Conservation (phyloP, 2,329 filamentous ascomycete genomes). For the Endothia cerciana region DNA sequence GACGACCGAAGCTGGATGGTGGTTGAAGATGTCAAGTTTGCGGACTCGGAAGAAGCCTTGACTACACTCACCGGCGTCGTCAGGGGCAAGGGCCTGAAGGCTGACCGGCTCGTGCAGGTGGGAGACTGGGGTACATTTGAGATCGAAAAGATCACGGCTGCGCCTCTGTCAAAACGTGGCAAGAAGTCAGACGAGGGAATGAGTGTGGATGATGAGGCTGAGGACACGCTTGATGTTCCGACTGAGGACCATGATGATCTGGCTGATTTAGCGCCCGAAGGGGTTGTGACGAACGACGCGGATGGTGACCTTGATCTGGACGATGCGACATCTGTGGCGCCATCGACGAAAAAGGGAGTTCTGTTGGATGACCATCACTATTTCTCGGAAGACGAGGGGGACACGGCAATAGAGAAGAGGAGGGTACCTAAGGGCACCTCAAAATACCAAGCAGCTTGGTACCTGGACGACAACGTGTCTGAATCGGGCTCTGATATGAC, state of each 20-base stretch:
- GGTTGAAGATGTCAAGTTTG: constrained; percentile 79
- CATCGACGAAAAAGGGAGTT: constrained; percentile 76
- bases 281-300: constrained; percentile 72
- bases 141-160: constrained; percentile 83
- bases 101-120: constrained; percentile 86
- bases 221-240: constrained; percentile 70
- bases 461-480: constrained; percentile 74
- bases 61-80: constrained; percentile 84
- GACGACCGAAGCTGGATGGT: constrained; percentile 97
- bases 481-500: constrained; percentile 85
- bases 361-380: constrained; percentile 97
- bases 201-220: constrained; percentile 63
- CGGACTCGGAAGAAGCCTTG: constrained; percentile 60
- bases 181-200: constrained; percentile 67
- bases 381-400: constrained; percentile 84
- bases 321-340: constrained; percentile 46
- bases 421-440: constrained; percentile 89
- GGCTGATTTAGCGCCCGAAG: constrained; percentile 83
- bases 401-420: constrained; percentile 66
- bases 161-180: constrained; percentile 66
- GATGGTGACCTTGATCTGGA: constrained; percentile 51
- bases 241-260: constrained; percentile 82
- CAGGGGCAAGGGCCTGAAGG: constrained; percentile 83
- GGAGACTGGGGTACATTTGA: constrained; percentile 95
- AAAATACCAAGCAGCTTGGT: constrained; percentile 94